A percentile compares a stretch with the other conserved stretches of the same genome.
phyloP scores from a whole-genome alignment of 768 basidiomycete genomes.

The Kwoniella botswanensis region DNA sequence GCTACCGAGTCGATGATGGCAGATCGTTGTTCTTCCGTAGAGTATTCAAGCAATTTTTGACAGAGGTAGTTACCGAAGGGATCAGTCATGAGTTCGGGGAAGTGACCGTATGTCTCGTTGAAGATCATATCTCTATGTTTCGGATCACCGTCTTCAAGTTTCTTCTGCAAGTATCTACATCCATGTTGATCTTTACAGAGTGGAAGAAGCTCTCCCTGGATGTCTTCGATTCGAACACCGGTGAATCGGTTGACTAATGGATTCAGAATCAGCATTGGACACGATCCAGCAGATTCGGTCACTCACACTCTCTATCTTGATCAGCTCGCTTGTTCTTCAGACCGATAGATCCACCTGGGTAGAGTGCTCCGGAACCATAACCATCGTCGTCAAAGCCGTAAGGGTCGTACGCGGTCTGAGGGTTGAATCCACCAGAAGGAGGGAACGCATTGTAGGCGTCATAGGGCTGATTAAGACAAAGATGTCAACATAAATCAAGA shows the following conservation, averaged over 20 bases:
- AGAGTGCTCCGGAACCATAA: conserved; percentile 57
- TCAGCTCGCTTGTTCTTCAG: conserved; percentile 94
- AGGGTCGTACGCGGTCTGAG: conserved; percentile 41
- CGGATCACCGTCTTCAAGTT: conserved; percentile 91
- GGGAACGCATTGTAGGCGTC: conserved; percentile 27
- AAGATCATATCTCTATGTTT: conserved; percentile 99
- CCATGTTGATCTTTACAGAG: conserved; percentile 99
- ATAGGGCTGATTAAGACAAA: conserved; percentile 1
- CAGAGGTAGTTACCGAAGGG: conserved; percentile 99
- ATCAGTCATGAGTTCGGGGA: conserved; percentile 98
- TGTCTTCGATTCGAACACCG: conserved; percentile 91
- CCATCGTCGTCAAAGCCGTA: conserved; percentile 58
- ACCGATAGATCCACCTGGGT: conserved; percentile 62
- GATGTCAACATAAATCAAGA: conserved; percentile 6
- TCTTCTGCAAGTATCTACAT: conserved; percentile 97
- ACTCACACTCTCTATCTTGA: conserved; percentile 80
- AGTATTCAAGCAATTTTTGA: conserved; percentile 95
- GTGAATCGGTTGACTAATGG: conserved; percentile 91
- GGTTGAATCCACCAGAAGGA: conserved; percentile 33
- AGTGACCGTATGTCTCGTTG: conserved; percentile 95
- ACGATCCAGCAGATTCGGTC: background rate
- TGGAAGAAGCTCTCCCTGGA: conserved; percentile 89
- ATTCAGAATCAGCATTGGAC: background rate
- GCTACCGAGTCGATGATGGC: conserved; percentile 97
- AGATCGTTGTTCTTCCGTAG: conserved; percentile 95